These are phyloP conservation scores for Oenanthe sinensis DNA, from an alignment of 129 eudicot species.

Conservation along the genomic window DNA sequence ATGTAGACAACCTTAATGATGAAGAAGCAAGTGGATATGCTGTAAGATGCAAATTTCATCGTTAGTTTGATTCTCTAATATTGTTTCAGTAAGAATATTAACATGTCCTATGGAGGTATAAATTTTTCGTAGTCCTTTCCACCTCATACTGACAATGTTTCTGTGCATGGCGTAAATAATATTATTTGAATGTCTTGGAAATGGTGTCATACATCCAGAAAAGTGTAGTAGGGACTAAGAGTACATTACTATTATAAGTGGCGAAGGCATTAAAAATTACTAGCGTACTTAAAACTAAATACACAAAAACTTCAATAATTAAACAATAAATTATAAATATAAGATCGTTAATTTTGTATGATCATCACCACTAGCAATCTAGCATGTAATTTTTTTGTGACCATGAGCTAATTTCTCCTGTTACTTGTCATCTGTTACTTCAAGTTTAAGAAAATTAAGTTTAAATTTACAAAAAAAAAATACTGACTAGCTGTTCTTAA, in stretches of 20 bases:
- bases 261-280: neutral
- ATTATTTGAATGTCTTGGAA: neutral
- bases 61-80: constrained; percentile 7
- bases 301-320: neutral
- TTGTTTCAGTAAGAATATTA: neutral
- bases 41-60: constrained; percentile 27
- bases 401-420: neutral
- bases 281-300: neutral
- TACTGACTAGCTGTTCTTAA: neutral
- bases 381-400: neutral
- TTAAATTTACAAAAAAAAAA: neutral
- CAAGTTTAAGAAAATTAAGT: neutral
- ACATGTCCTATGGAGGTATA: neutral
- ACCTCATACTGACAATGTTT: neutral
- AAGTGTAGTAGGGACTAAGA: neutral
- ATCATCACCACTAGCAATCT: neutral
- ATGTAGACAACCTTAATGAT: constrained; percentile 35
- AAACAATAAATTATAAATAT: neutral
- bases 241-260: neutral
- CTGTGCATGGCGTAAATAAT: neutral
- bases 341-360: neutral
- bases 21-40: constrained; percentile 32
- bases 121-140: neutral
- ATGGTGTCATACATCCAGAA: neutral
- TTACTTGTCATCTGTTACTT: no score